Conservation (phyloP, 2,329 filamentous ascomycete genomes). For the Pseudopyrenochaeta lycopersici region DNA sequence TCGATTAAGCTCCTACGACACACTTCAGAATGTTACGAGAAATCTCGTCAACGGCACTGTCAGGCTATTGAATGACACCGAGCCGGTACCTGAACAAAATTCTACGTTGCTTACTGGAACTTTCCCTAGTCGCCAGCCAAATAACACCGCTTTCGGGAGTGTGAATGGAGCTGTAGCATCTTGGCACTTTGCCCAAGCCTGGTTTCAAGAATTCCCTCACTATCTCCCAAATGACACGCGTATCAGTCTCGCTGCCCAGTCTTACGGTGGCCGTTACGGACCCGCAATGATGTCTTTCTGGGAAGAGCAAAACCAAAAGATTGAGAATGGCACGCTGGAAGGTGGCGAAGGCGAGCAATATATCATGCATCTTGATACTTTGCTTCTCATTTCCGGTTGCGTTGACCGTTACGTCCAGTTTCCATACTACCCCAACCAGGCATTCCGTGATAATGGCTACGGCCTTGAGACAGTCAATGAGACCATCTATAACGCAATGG, state of each 20-base stretch:
- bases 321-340: constrained; percentile 52
- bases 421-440: constrained; percentile 59
- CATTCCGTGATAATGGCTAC: constrained; percentile 66
- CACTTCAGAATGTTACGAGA: constrained; percentile 47
- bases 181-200: constrained; percentile 68
- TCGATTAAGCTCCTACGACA: constrained; percentile 39
- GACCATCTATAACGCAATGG: constrained; percentile 56
- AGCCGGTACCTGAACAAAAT: constrained; percentile 57
- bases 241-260: constrained; percentile 60
- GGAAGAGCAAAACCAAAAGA: constrained; percentile 64
- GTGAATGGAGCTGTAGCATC: constrained; percentile 63
- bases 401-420: constrained; percentile 61
- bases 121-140: constrained; percentile 56
- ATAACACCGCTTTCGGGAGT: constrained; percentile 60
- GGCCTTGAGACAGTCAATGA: constrained; percentile 62
- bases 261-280: constrained; percentile 67
- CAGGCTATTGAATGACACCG: constrained; percentile 40
- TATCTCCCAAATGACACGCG: constrained; percentile 68
- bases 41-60: constrained; percentile 34
- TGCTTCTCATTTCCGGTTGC: constrained; percentile 66
- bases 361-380: constrained; percentile 57
- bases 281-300: constrained; percentile 66
- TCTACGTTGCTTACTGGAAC: constrained; percentile 63
- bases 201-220: constrained; percentile 69
- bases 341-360: constrained; percentile 46